Evolutionary conservation across 2,329 filamentous ascomycete genomes (phyloP), one percentile per base, ranked within the genome.

Genomic region (Aureobasidium uvarum): DNA sequence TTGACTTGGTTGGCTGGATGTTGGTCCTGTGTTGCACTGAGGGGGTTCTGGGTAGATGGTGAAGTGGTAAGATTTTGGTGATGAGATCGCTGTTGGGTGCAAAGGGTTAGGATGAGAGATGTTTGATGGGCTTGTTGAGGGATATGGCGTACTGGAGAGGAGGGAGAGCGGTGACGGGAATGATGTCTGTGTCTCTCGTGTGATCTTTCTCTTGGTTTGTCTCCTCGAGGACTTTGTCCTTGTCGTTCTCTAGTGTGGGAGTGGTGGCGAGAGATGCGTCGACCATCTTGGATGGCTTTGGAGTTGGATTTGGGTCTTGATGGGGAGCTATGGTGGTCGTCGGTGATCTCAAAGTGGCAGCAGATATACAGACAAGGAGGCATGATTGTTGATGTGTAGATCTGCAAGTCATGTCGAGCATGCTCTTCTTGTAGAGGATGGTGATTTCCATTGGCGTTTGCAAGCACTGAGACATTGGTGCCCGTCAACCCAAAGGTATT

Each of bases 301-400:
- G 31, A 38, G 3, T 36, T 36, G 7, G 38, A 23, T 41, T 38
- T 41, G 3, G 46, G 45, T 48, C 38, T 62, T 20, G 59, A 16
- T 23, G 48, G 45, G 1, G 48, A 18, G 10, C 23, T 36, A 16
- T 48, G 23, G 8, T 62, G 45, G 3, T 62, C 48, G 18, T 62
- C 36, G 1, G 59, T 43, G 10, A 62, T 43, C n/a, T 62, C 59
- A 13, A 36, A 62, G 23, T 62, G 59, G 48, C 59, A 62, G 59
- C 59, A 62, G 7, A 52, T 62, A 25, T 62, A 62, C 5, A 62
- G 46, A 36, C 43, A 41, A 7, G 59, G 58, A 8, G 58, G 33
- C 59, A 62, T 25, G 25, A 25, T 25, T 25, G 25, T 25, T 25
- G 25, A 25, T 25, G 25, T 25, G 25, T 25, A 25, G 25, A 25